These are phyloP conservation scores for Orbilia blumenaviensis DNA, from an alignment of 2,329 filamentous ascomycete genomes.

Conservation along the genomic window DNA sequence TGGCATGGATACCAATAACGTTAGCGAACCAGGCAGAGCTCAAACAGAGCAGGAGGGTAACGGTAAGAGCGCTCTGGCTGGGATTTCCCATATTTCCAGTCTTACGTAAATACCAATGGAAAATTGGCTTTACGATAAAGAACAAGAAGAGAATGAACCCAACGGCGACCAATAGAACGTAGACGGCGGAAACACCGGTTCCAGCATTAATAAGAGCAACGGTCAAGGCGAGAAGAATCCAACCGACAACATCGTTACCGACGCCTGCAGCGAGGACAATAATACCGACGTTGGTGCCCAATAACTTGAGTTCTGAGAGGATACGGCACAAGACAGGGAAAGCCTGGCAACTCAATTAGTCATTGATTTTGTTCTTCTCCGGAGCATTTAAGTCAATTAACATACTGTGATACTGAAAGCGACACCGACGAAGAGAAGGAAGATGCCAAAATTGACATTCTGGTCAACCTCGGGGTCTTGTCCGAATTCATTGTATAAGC, in stretches of 20 bases:
- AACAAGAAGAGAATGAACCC: conserved; percentile 81
- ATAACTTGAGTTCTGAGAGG: conserved; percentile 85
- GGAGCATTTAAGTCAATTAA: background rate
- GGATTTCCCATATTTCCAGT: conserved; percentile 79
- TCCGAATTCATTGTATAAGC: conserved; percentile 78
- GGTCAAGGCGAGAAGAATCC: conserved; percentile 91
- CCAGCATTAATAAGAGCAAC: conserved; percentile 91
- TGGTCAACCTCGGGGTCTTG: conserved; percentile 63
- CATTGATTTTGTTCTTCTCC: background rate
- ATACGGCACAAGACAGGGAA: conserved; percentile 95
- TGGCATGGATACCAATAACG: conserved; percentile 90
- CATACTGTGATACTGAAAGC: conserved; percentile 87
- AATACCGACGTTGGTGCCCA: conserved; percentile 82
- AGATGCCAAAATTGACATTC: conserved; percentile 65
- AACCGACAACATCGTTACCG: conserved; percentile 89
- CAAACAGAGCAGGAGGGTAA: conserved; percentile 82
- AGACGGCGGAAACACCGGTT: conserved; percentile 82
- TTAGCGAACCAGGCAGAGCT: conserved; percentile 85
- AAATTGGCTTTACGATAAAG: conserved; percentile 75
- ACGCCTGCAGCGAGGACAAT: conserved; percentile 91
- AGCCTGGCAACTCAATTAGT: conserved; percentile 62
- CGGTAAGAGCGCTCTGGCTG: conserved; percentile 80
- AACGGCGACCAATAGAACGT: conserved; percentile 77
- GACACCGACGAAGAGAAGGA: conserved; percentile 81
- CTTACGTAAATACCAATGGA: conserved; percentile 76